phyloP scores from a whole-genome alignment of 1,284 basidiomycete genomes.

The Cryptococcus floricola region DNA sequence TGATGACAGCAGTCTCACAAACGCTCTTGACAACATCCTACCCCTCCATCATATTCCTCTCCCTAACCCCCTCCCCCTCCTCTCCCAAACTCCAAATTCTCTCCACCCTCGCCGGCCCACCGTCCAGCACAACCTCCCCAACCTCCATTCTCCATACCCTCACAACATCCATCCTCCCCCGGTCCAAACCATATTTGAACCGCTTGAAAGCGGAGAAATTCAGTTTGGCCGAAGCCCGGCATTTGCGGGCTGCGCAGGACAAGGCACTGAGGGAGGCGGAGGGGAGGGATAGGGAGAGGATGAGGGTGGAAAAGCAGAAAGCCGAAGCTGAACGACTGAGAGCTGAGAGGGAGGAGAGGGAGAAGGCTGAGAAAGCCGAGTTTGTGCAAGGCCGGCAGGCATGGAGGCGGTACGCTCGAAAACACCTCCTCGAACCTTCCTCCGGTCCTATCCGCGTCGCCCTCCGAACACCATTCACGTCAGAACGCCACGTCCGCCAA shows the following conservation, averaged over 20 bases:
- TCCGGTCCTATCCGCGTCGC: conserved; percentile 30
- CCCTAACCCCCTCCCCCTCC: conserved; percentile 55
- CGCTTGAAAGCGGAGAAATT: conserved; percentile 56
- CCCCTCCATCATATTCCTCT: conserved; percentile 85
- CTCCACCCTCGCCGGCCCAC: conserved; percentile 73
- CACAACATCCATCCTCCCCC: conserved; percentile 67
- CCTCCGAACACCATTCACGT: conserved; percentile 34
- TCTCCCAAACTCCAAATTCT: conserved; percentile 66
- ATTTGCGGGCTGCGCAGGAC: conserved; percentile 76
- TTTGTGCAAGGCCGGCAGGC: conserved; percentile 16
- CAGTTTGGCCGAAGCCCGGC: conserved; percentile 61
- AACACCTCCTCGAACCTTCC: conserved; percentile 33
- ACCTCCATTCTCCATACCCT: conserved; percentile 63
- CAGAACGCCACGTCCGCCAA: conserved; percentile 32
- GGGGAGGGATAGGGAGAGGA: conserved; percentile 61
- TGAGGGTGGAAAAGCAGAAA: conserved; percentile 23
- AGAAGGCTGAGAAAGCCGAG: conserved; percentile 12
- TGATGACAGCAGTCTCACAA: conserved; percentile 60
- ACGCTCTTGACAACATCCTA: conserved; percentile 85
- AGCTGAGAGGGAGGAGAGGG: conserved; percentile 20
- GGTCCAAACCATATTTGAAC: conserved; percentile 67
- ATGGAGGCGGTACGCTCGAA: conserved; percentile 45
- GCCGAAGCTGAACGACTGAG: conserved; percentile 20
- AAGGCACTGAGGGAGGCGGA: conserved; percentile 66
- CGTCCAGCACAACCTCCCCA: conserved; percentile 61